Evolutionary conservation across 495 filamentous ascomycete species (phyloP).

Genomic region (Neurospora sp.): DNA sequence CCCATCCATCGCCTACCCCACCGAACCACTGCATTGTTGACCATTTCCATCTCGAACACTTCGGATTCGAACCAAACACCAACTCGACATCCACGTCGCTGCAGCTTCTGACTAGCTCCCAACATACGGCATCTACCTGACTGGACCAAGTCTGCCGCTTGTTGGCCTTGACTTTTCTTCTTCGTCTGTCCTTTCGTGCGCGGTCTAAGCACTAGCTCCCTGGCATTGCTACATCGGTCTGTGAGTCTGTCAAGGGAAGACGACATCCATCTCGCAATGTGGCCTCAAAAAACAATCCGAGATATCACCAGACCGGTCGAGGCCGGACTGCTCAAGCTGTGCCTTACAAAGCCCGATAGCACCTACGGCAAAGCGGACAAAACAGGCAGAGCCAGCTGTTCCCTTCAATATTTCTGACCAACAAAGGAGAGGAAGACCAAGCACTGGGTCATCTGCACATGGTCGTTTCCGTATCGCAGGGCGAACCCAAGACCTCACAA

Average conservation of each 20-base stretch:
- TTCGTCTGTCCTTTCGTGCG: background rate
- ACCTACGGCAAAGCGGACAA: background rate
- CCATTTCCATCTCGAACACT: background rate
- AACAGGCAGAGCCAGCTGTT: background rate
- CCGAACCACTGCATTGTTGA: background rate
- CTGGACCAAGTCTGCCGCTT: background rate
- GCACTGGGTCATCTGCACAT: background rate
- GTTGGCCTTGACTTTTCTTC: background rate
- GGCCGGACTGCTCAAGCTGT: background rate
- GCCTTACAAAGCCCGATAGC: background rate
- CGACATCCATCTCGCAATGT: background rate
- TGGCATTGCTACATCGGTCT: background rate
- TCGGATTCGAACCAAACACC: background rate
- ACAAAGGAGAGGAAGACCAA: background rate
- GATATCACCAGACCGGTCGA: background rate
- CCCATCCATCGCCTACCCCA: background rate
- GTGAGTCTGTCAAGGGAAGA: background rate
- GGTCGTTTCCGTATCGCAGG: background rate
- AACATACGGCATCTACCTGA: background rate
- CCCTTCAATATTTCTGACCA: background rate
- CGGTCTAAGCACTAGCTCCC: too few species aligned
- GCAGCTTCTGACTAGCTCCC: background rate
- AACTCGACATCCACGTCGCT: background rate
- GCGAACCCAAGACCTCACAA: background rate
- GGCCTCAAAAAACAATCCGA: background rate